Evolutionary conservation across 768 basidiomycete species (phyloP), one percentile per base, ranked within the genome.

Genomic region (Coprinopsis cinerea): DNA sequence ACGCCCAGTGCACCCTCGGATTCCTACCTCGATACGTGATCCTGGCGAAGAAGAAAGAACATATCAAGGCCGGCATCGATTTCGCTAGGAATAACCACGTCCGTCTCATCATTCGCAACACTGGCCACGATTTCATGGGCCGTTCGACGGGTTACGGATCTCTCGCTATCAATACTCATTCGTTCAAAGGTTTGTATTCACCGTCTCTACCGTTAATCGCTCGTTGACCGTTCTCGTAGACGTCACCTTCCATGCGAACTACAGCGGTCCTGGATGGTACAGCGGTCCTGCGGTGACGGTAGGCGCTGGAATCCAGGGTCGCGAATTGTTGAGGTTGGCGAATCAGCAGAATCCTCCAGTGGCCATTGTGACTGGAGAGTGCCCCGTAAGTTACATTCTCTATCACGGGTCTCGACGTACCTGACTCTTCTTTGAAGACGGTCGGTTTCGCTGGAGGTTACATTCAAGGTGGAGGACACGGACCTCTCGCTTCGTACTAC

Each of bases 381-480:
- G 57, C 45, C 52, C 55, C 18, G 55, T 56, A 45, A 37, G 49
- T 44, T 17, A 25, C 10, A 13, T 25, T 18, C 11, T 10, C n/a
- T 9, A 9, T 11, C 36, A 22, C 27, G 24, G 3, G 30, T n/a
- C 7, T 47, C 17, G 9, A 39, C 30, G 36, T 17, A 37, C 22
- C 7, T 27, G 1, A 24, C 1, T 24, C 13, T 14, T 52, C 61
- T 53, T n/a, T n/a, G n/a, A n/a, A 67, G 44, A 64, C 69, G 9
- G 57, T 74, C 9, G 71, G 70, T 27, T 61, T 67, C 41, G 60
- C 64, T n/a, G 71, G 69, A 17, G 72, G 71, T n/a, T 75, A 67
- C 61, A 47, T 65, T 17, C 58, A 63, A 53, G 64, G 74, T 2
- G 72, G 67, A n/a, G 71, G 74, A 0, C 69, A 63, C 37, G 59